phyloP scores from a whole-genome alignment of 257 asterid species.

The Salvia splendens region DNA sequence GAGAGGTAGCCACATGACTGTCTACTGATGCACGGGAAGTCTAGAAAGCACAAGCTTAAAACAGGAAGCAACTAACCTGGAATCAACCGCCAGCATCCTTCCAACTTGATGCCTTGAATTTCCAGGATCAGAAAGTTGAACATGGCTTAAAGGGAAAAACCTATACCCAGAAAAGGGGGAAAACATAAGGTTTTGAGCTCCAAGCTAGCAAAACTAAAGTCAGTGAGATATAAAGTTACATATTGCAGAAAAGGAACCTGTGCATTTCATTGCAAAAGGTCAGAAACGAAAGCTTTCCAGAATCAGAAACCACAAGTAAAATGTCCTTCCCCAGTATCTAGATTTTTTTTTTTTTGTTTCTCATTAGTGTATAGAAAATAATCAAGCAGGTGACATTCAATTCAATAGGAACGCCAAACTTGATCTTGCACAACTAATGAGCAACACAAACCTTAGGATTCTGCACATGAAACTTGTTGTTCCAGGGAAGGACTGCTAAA shows the following conservation, averaged over 20 bases:
- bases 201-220: conserved; percentile 26
- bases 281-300: conserved; percentile 93
- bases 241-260: conserved; percentile 54
- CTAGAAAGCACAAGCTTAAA: conserved; percentile 21
- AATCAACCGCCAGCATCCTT: conserved; percentile 89
- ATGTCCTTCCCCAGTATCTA: conserved; percentile 74
- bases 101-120: conserved; percentile 81
- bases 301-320: conserved; percentile 85
- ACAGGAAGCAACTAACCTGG: conserved; percentile 56
- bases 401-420: conserved; percentile 16
- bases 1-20: conserved; percentile 40
- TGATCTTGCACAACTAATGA: conserved; percentile 19
- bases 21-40: conserved; percentile 26
- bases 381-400: conserved; percentile 26
- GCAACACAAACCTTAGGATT: conserved; percentile 65
- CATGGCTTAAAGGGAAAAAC: conserved; percentile 70
- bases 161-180: conserved; percentile 36
- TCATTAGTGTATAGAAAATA: too few species aligned
- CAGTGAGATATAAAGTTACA: conserved; percentile 15
- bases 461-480: conserved; percentile 52
- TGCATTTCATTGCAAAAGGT: conserved; percentile 86
- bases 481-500: conserved; percentile 85
- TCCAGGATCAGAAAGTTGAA: conserved; percentile 78
- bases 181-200: conserved; percentile 17
- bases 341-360: neutral